Percentiles rank a stretch among this genome's conserved stretches.
These are phyloP conservation scores for Neocucurbitaria cava DNA, from an alignment of 2,329 filamentous ascomycete species.

Conservation along the genomic window DNA sequence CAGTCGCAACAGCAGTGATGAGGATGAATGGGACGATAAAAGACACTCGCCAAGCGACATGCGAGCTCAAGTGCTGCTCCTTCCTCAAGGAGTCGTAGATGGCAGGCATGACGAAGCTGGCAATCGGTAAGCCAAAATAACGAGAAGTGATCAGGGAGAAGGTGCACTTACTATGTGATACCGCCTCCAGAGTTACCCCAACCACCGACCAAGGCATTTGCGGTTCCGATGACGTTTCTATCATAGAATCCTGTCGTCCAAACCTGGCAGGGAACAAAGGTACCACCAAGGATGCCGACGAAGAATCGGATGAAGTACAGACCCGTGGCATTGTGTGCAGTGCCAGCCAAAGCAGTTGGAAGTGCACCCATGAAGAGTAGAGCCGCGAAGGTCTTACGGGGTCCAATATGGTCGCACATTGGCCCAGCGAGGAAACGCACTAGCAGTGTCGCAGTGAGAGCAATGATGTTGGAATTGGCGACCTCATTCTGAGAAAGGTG, in stretches of 20 bases:
- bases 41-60: conserved; percentile 81
- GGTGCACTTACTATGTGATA: conserved; percentile 70
- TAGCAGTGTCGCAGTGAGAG: conserved; percentile 67
- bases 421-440: conserved; percentile 81
- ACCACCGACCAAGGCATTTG: conserved; percentile 84
- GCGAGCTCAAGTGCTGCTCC: conserved; percentile 63
- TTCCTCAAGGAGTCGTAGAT: conserved; percentile 79
- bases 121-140: conserved; percentile 12
- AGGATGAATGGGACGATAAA: conserved; percentile 85
- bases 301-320: conserved; percentile 81
- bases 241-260: conserved; percentile 95
- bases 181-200: conserved; percentile 89
- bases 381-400: conserved; percentile 79
- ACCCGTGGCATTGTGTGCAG: conserved; percentile 71
- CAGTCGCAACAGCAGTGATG: conserved; percentile 69
- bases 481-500: conserved; percentile 73
- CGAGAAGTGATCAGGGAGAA: background rate
- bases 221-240: conserved; percentile 87
- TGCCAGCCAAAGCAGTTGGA: conserved; percentile 81
- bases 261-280: conserved; percentile 86
- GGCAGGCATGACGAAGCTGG: conserved; percentile 84
- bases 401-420: conserved; percentile 84
- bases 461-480: conserved; percentile 90
- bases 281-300: conserved; percentile 77
- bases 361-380: conserved; percentile 79